Percentiles rank a stretch among this genome's conserved stretches.
These are phyloP conservation scores for Citropsis articulata DNA, from an alignment of 345 rosid genomes.

Conservation along the genomic window DNA sequence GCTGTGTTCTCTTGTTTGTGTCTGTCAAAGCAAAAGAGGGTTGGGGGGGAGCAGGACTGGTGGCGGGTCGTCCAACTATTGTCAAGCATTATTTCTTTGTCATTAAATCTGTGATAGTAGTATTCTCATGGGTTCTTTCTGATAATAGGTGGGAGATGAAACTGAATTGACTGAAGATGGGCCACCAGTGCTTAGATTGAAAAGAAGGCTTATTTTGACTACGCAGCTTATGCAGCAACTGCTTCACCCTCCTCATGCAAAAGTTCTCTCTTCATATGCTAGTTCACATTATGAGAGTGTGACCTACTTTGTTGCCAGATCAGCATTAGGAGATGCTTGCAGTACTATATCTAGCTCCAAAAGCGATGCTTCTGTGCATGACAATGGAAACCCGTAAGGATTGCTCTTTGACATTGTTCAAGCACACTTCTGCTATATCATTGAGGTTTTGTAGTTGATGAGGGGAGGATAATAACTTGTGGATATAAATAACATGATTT, in stretches of 20 bases:
- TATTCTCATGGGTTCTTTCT: conserved; percentile 18
- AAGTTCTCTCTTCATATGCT: conserved; percentile 51
- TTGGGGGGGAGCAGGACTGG: background rate
- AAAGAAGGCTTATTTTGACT: conserved; percentile 74
- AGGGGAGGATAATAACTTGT: background rate
- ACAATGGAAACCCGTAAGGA: conserved; percentile 55
- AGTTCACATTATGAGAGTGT: conserved; percentile 48
- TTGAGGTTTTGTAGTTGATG: background rate
- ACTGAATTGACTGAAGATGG: conserved; percentile 50
- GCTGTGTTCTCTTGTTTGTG: background rate
- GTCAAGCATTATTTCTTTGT: background rate
- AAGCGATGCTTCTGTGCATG: conserved; percentile 28
- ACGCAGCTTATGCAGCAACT: conserved; percentile 81
- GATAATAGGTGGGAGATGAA: conserved; percentile 60
- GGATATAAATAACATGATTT: background rate
- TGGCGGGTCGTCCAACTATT: background rate
- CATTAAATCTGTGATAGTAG: conserved; percentile 1
- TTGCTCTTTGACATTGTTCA: conserved; percentile 4
- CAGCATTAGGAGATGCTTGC: conserved; percentile 75
- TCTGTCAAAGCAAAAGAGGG: background rate
- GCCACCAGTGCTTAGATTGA: conserved; percentile 44
- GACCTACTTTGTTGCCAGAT: conserved; percentile 47
- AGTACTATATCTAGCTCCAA: conserved; percentile 30
- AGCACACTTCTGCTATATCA: conserved; percentile 1
- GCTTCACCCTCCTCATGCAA: conserved; percentile 50